Conservation (phyloP, 768 basidiomycete genomes). For the Naganishia friedmannii region DNA sequence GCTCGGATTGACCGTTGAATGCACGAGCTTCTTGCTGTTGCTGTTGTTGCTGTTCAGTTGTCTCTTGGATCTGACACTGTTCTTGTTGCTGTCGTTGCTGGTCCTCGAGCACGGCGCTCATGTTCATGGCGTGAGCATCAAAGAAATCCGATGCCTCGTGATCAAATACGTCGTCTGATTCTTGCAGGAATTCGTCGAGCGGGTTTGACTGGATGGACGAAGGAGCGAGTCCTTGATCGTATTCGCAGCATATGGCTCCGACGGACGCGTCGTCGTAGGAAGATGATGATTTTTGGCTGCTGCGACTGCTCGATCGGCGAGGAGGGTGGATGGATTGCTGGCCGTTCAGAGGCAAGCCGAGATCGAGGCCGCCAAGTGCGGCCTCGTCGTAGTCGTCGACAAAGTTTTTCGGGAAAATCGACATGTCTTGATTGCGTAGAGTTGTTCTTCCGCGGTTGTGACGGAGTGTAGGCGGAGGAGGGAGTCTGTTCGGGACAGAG, state of each 20-base stretch:
- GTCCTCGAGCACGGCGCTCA: constrained; percentile 12
- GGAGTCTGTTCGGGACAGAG: constrained; percentile 16
- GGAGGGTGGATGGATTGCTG: background rate
- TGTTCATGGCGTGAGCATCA: background rate
- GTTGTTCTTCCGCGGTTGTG: constrained; percentile 10
- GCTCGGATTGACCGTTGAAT: constrained; percentile 16
- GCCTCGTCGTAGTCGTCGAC: constrained; percentile 25
- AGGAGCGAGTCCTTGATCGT: background rate
- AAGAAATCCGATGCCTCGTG: background rate
- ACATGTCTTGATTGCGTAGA: constrained; percentile 14
- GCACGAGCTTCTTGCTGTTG: constrained; percentile 6
- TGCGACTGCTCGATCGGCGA: constrained; percentile 22
- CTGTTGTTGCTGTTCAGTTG: background rate
- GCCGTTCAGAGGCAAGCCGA: constrained; percentile 6
- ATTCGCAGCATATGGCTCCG: constrained; percentile 19
- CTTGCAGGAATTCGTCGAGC: constrained; percentile 13
- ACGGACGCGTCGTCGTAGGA: constrained; percentile 21
- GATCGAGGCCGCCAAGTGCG: background rate
- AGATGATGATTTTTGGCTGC: constrained; percentile 19
- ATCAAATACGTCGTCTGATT: constrained; percentile 2
- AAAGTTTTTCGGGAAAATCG: constrained; percentile 23
- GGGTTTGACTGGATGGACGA: constrained; percentile 7
- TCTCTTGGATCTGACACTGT: background rate
- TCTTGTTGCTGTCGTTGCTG: constrained; percentile 9
- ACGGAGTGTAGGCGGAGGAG: constrained; percentile 8